Evolutionary conservation across 345 rosid genomes (phyloP), one percentile per base, ranked within the genome.

Genomic region (Citrus unshiu): DNA sequence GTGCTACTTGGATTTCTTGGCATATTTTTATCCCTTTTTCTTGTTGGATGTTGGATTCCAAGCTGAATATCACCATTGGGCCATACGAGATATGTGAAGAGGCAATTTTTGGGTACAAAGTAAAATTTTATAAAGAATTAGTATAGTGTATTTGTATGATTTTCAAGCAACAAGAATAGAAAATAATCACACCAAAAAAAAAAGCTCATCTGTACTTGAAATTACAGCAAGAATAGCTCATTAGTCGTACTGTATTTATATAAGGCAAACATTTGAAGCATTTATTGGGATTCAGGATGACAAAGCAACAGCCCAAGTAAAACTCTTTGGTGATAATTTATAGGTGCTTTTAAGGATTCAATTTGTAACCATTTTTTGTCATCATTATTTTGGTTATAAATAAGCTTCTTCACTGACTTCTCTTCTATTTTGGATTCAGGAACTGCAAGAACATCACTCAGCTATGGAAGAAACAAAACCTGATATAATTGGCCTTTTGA

Each of bases 401-500:
- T 39, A 39, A 39, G 3, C 60, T 24, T 65, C 39, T 39, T 57
- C 16, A 78, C 24, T 61, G 9, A 19, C 21, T 39, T 84, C 66
- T 25, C 64, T 57, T 51, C 25, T 59, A 68, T 46, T 30, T 78
- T 70, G 77, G 79, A 51, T 82, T 14, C 83, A 95, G 98, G 97
- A 95, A 87, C 91, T 93, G 58, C 97, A 91, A 86, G 98, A 95
- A 77, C 88, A 93, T 65, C 90, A 93, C 87, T 95, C 95, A 4
- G 88, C 97, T 79, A 73, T 95, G 90, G 97, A 93, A 85, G 97
- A 95, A 89, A 97, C 95, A 79, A 93, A 95, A 85, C 98, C 97
- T 60, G 94, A 95, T 83, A 93, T 95, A 68, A 97, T 91, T 85
- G 99, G 99, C 61, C 92, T 95, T 74, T 95, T 98, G 99, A 97